Base-by-base conservation (phyloP, 2,329 filamentous ascomycete species). In the Aspergillus quadrilineatus region DNA sequence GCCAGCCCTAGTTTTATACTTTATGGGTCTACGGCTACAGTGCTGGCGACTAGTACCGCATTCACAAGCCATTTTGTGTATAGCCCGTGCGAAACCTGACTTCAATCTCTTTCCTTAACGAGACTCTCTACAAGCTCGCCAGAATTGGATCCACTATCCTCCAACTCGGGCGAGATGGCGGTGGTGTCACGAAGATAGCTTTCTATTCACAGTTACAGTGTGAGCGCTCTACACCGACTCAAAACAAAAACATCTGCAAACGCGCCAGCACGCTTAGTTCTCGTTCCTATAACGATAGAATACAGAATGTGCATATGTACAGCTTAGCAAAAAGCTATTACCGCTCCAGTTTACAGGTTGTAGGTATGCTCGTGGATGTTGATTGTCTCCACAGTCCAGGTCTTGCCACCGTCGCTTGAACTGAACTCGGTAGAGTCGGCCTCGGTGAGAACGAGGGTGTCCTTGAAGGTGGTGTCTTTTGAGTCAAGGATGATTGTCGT, bases 401-500 rank as follows among this genome's bases (percentile, higher is more conserved):
- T 68, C 56, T 65, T 71, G 36, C 57, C 58, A 2, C 60, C 58
- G 36, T 71, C 68, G 1, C 58, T 55, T 1, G 67, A 69, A 4
- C 59, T 65, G 22, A 72, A 53, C 4, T 62, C 64, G 14, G 60
- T 63, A 6, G 67, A 69, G 15, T 45, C 59, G 28, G 63, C 67
- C 30, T 69, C 66, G 7, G 62, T 68, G 28, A 69, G 56, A 10
- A 56, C 62, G 30, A 72, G 51, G 6, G 69, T 71, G n/a, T 63
- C 51, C 9, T 49, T 61, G 37, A 70, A 72, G 0, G 61, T 58
- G 30, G 53, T 57, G 48, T 72, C 69, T 4, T 63, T 61, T 2
- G 64, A 56, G 37, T 70, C 54, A 32, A 72, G 56, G 22, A 68
- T 63, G 55, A 71, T 67, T 2, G 62, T 69, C 3, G 69, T 70